Conservation (phyloP, 768 basidiomycete genomes). For the Naganishia friedmannii region DNA sequence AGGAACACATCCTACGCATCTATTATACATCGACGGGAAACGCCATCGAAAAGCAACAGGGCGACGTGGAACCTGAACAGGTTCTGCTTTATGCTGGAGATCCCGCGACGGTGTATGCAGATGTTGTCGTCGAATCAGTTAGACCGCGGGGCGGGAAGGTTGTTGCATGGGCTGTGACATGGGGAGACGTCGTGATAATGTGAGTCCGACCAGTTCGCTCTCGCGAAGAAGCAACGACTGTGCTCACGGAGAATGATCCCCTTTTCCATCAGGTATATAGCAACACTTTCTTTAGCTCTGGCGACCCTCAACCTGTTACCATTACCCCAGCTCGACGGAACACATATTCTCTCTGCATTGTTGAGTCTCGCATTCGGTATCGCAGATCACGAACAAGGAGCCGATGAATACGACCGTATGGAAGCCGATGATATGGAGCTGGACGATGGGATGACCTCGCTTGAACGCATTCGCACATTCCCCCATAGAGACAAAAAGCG, state of each 20-base stretch:
- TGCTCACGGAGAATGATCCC: background rate
- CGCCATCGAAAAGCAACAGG: background rate
- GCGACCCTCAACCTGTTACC: conserved; percentile 29
- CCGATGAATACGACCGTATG: background rate
- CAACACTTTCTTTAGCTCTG: conserved; percentile 23
- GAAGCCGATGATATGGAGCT: conserved; percentile 1
- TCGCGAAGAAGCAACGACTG: background rate
- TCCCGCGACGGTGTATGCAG: conserved; percentile 3
- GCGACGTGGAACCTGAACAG: background rate
- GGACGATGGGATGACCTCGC: background rate
- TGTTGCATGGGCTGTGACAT: background rate
- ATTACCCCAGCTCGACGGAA: conserved; percentile 27
- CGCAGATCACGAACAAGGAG: background rate
- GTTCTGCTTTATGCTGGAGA: conserved; percentile 24
- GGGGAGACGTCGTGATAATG: conserved; percentile 22
- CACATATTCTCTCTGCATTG: conserved; percentile 26
- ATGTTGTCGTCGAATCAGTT: background rate
- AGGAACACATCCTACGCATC: conserved; percentile 30
- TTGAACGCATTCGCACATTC: background rate
- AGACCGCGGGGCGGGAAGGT: conserved; percentile 1
- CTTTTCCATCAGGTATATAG: conserved; percentile 18
- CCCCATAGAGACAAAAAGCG: background rate
- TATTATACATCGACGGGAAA: conserved; percentile 1
- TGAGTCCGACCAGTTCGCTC: background rate
- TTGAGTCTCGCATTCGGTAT: background rate